These are phyloP conservation scores for Hymenoscyphus linearis DNA, from an alignment of 2,329 filamentous ascomycete species.

Conservation along the genomic window DNA sequence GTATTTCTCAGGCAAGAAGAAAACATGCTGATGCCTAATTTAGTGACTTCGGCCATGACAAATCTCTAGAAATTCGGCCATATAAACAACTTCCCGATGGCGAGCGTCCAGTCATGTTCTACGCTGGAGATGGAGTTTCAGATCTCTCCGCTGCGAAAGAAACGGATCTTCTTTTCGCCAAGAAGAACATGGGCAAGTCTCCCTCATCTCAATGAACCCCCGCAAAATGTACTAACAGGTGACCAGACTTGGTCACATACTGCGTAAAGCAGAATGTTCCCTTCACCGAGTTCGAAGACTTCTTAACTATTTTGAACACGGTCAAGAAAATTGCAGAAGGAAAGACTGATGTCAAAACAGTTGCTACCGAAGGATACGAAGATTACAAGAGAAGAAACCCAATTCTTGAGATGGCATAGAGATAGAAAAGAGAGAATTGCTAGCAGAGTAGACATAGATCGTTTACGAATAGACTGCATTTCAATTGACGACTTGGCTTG, in stretches of 20 bases:
- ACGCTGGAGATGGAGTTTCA: constrained; percentile 90
- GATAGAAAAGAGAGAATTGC: not conserved
- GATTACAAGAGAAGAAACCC: constrained; percentile 21
- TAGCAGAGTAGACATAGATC: not conserved
- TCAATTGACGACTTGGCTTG: not conserved
- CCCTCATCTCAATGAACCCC: not conserved
- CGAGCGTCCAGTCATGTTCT: constrained; percentile 78
- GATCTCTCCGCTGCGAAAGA: constrained; percentile 89
- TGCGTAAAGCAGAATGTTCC: constrained; percentile 80
- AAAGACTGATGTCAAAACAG: constrained; percentile 63
- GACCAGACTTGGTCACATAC: constrained; percentile 74
- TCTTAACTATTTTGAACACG: constrained; percentile 69
- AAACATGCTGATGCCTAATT: not conserved
- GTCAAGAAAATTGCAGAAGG: constrained; percentile 74
- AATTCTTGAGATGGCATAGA: constrained; percentile 8
- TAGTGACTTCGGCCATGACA: constrained; percentile 83
- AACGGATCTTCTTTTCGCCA: constrained; percentile 90
- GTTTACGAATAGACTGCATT: constrained; percentile 2
- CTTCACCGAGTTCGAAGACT: constrained; percentile 83
- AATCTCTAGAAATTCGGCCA: constrained; percentile 83
- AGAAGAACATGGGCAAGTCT: constrained; percentile 71
- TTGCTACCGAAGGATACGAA: constrained; percentile 43
- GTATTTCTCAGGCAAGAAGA: not conserved
- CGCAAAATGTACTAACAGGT: constrained; percentile 13
- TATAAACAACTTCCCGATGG: constrained; percentile 68